These are phyloP conservation scores for Geum urbanum DNA, from an alignment of 306 rosid species.

Conservation along the genomic window DNA sequence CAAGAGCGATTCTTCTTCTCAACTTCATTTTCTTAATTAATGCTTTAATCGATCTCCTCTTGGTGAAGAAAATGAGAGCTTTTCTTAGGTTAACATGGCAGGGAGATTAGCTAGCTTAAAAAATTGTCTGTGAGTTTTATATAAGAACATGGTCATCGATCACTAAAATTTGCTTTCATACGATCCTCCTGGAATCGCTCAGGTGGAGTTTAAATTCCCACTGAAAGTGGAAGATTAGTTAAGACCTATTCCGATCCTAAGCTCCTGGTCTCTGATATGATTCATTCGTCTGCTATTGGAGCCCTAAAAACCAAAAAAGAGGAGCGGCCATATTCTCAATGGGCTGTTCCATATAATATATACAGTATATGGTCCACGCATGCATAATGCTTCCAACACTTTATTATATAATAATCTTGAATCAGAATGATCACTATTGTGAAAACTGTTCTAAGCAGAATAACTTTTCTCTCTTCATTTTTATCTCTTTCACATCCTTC, in stretches of 20 bases:
- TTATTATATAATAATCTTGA: too few species aligned
- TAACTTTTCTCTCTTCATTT: too few species aligned
- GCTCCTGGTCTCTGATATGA: neutral
- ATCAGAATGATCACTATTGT: too few species aligned
- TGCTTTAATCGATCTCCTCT: neutral
- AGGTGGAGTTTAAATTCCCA: constrained; percentile 4
- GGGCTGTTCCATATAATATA: too few species aligned
- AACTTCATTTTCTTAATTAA: neutral
- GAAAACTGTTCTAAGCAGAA: too few species aligned
- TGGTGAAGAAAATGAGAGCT: neutral
- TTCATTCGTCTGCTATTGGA: too few species aligned
- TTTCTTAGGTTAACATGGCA: neutral
- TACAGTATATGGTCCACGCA: too few species aligned
- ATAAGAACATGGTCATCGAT: neutral
- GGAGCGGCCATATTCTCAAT: too few species aligned
- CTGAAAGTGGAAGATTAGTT: constrained; percentile 7
- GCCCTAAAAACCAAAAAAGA: too few species aligned
- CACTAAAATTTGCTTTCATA: neutral
- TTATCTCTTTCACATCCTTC: too few species aligned
- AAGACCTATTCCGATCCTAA: too few species aligned
- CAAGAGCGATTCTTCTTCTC: neutral
- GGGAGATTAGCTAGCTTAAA: neutral
- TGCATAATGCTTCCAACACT: too few species aligned
- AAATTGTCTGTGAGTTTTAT: neutral
- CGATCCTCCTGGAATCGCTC: constrained; percentile 11